phyloP scores from a whole-genome alignment of 2,329 filamentous ascomycete species.

The Ophiocordyceps polyrhachis-furcata region DNA sequence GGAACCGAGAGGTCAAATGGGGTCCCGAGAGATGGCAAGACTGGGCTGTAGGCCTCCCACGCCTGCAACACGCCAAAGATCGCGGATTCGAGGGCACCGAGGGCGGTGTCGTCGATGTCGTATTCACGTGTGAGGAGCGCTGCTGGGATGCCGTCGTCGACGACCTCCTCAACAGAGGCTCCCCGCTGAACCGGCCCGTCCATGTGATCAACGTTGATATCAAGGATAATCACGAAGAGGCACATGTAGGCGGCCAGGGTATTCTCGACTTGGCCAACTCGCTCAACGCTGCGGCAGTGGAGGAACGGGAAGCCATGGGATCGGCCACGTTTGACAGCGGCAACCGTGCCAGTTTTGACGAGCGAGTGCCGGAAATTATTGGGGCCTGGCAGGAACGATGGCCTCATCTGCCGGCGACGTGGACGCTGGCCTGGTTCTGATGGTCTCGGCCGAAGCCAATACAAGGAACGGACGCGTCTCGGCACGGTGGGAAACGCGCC shows the following conservation, averaged over 20 bases:
- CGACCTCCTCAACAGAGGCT: slow-evolving; percentile 71
- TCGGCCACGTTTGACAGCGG: slow-evolving; percentile 50
- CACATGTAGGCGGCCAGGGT: slow-evolving; percentile 70
- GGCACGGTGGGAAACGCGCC: not conserved
- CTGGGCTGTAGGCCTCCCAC: slow-evolving; percentile 75
- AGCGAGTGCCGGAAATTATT: slow-evolving; percentile 78
- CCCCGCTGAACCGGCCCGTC: slow-evolving; percentile 75
- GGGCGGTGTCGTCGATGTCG: slow-evolving; percentile 75
- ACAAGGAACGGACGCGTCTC: not conserved
- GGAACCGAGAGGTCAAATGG: slow-evolving; percentile 85
- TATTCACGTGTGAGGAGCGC: slow-evolving; percentile 93
- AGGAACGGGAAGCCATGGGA: slow-evolving; percentile 54
- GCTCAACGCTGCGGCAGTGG: slow-evolving; percentile 60
- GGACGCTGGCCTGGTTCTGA: slow-evolving; percentile 92
- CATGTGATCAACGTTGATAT: slow-evolving; percentile 99
- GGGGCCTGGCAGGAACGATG: slow-evolving; percentile 89
- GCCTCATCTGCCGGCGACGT: slow-evolving; percentile 77
- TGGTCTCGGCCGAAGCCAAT: not conserved
- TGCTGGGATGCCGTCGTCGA: slow-evolving; percentile 98
- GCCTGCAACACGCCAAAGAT: slow-evolving; percentile 57
- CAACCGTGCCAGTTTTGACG: slow-evolving; percentile 64
- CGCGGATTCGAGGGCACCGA: slow-evolving; percentile 68
- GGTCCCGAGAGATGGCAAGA: slow-evolving; percentile 96
- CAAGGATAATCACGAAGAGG: slow-evolving; percentile 95
- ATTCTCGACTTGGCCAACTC: slow-evolving; percentile 82